Conservation (phyloP, 169 alveolate species). For the Plasmodium chabaudi region DNA sequence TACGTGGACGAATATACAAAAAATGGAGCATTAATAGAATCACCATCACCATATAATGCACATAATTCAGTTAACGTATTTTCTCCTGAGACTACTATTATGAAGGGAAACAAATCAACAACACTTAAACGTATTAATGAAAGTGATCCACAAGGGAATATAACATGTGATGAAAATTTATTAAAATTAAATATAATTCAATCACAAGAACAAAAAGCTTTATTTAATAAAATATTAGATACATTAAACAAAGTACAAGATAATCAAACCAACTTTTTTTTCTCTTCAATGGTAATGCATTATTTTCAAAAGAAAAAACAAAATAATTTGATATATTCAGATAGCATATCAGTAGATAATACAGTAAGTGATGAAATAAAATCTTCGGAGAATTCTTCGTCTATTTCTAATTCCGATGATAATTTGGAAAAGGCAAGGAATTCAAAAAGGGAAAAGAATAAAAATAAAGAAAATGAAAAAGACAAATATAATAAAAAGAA, state of each 20-base stretch:
- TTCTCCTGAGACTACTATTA: neutral
- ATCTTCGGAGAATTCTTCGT: neutral
- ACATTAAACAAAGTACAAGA: conserved; percentile 40
- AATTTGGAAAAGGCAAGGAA: neutral
- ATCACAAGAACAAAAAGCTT: conserved; percentile 65
- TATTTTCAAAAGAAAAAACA: conserved; percentile 15
- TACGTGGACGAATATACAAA: conserved; percentile 16
- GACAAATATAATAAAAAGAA: conserved; percentile 34
- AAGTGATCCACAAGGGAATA: neutral
- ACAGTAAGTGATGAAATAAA: conserved; percentile 4
- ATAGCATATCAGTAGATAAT: neutral
- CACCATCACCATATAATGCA: neutral
- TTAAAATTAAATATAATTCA: conserved; percentile 56
- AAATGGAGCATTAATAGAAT: conserved; percentile 15
- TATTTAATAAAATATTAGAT: conserved; percentile 73
- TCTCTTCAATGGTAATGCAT: conserved; percentile 49
- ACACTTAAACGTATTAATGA: conserved; percentile 21
- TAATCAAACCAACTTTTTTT: conserved; percentile 42
- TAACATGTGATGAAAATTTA: conserved; percentile 38
- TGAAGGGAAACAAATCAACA: conserved; percentile 33
- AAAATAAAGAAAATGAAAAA: conserved; percentile 20
- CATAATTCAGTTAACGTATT: neutral
- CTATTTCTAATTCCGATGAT: neutral
- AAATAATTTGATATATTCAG: neutral
- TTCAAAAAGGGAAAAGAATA: neutral